Evolutionary conservation across 805 yeast species (phyloP).

Genomic region (Zygosaccharomyces lentus): DNA sequence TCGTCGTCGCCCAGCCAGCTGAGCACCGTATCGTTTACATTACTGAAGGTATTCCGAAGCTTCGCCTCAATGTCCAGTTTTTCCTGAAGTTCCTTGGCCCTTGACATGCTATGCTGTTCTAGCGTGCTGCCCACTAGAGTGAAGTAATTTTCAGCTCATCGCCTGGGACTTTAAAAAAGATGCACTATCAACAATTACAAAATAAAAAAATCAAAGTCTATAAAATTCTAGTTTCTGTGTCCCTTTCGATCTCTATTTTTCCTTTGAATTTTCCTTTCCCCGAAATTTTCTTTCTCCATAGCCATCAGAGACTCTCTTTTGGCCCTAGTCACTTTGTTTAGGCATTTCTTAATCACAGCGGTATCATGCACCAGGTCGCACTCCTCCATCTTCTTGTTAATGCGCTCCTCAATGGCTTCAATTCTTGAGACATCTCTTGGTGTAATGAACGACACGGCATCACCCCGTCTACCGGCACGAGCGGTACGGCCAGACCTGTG

Average conservation of each 20-base stretch:
- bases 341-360: slow-evolving; percentile 64
- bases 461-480: slow-evolving; percentile 92
- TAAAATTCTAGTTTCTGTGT: slow-evolving; percentile 9
- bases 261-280: slow-evolving; percentile 59
- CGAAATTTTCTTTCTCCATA: slow-evolving; percentile 88
- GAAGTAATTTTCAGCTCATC: too few species aligned
- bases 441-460: slow-evolving; percentile 73
- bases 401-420: slow-evolving; percentile 80
- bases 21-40: slow-evolving; percentile 22
- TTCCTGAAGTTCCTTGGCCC: slow-evolving; percentile 35
- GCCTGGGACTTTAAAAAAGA: too few species aligned
- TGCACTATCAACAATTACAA: not conserved
- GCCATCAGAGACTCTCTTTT: slow-evolving; percentile 89
- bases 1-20: slow-evolving; percentile 25
- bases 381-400: slow-evolving; percentile 73
- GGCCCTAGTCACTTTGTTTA: slow-evolving; percentile 70
- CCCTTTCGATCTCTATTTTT: slow-evolving; percentile 35
- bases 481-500: slow-evolving; percentile 99
- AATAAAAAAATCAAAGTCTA: slow-evolving; percentile 1
- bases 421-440: slow-evolving; percentile 82
- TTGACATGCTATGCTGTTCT: slow-evolving; percentile 23
- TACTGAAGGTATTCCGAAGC: slow-evolving; percentile 27
- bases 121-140: not conserved
- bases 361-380: slow-evolving; percentile 71
- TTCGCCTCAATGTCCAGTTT: slow-evolving; percentile 33